Evolutionary conservation across 169 alveolate genomes (phyloP).

Genomic region (Eimeria necatrix): DNA sequence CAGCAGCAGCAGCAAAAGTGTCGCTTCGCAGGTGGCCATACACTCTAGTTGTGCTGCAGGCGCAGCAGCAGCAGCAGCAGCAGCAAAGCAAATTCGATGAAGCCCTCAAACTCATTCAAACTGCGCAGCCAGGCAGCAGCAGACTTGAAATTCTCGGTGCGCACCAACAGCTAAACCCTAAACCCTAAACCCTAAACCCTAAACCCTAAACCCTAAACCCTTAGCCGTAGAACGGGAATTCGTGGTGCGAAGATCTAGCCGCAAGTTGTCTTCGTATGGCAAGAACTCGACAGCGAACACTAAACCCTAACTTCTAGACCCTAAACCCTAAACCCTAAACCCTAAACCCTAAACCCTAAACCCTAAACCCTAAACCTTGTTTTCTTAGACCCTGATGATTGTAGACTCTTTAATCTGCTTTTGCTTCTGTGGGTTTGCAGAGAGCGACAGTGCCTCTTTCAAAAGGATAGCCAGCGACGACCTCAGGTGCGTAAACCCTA

Average conservation of each 20-base stretch:
- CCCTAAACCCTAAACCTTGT: too few relatives aligned
- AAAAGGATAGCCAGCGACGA: background rate
- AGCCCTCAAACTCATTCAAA: slow-evolving; percentile 62
- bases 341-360: too few relatives aligned
- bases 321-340: too few relatives aligned
- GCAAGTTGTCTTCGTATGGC: too few relatives aligned
- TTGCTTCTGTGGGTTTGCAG: background rate
- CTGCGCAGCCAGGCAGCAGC: slow-evolving; percentile 69
- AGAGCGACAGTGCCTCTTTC: background rate
- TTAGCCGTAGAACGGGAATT: background rate
- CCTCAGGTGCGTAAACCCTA: background rate
- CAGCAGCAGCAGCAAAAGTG: slow-evolving; percentile 25
- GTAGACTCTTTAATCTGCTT: too few relatives aligned
- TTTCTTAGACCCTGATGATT: too few relatives aligned
- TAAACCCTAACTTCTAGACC: too few relatives aligned
- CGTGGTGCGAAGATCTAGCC: background rate
- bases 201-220: background rate
- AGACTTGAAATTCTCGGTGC: slow-evolving; percentile 70
- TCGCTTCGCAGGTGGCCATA: slow-evolving; percentile 72
- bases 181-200: background rate
- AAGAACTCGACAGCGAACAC: too few relatives aligned
- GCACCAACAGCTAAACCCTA: background rate
- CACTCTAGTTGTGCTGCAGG: slow-evolving; percentile 53
- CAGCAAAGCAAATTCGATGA: slow-evolving; percentile 43
- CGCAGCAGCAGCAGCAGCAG: background rate